phyloP scores from a whole-genome alignment of 2,329 filamentous ascomycete species.

The Gnomoniopsis sp. region DNA sequence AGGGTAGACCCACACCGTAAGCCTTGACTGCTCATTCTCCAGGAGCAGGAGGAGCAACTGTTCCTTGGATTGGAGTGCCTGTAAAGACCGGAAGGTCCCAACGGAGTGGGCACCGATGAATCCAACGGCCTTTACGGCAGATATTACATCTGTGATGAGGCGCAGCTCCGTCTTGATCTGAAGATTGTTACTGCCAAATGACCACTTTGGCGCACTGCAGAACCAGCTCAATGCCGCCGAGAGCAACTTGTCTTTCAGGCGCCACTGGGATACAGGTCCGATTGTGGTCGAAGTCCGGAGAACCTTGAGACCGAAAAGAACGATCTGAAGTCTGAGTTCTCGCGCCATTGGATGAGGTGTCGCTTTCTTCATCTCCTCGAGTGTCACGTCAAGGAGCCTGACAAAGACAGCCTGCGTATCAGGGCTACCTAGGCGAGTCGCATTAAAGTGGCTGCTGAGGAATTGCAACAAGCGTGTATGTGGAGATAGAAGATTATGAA shows the following conservation, averaged over 20 bases:
- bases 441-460: conserved; percentile 90
- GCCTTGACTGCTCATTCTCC: conserved; percentile 76
- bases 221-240: conserved; percentile 91
- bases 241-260: conserved; percentile 83
- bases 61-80: conserved; percentile 73
- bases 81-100: conserved; percentile 61
- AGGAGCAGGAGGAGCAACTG: conserved; percentile 77
- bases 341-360: conserved; percentile 80
- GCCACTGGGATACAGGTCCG: conserved; percentile 65
- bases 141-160: conserved; percentile 71
- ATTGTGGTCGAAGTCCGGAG: conserved; percentile 69
- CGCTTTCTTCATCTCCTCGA: conserved; percentile 69
- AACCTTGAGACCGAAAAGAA: conserved; percentile 78
- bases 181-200: conserved; percentile 88
- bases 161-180: conserved; percentile 92
- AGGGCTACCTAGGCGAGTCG: conserved; percentile 78
- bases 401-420: conserved; percentile 80
- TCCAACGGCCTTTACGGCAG: conserved; percentile 61
- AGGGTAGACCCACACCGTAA: conserved; percentile 88
- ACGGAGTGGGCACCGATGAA: conserved; percentile 52
- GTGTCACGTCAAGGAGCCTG: conserved; percentile 74
- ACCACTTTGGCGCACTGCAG: conserved; percentile 77
- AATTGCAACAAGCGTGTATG: conserved; percentile 86
- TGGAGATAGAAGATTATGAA: conserved; percentile 80
- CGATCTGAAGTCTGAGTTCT: conserved; percentile 86